Conservation (phyloP, 1,139 yeast species). For the Diutina siamensis region DNA sequence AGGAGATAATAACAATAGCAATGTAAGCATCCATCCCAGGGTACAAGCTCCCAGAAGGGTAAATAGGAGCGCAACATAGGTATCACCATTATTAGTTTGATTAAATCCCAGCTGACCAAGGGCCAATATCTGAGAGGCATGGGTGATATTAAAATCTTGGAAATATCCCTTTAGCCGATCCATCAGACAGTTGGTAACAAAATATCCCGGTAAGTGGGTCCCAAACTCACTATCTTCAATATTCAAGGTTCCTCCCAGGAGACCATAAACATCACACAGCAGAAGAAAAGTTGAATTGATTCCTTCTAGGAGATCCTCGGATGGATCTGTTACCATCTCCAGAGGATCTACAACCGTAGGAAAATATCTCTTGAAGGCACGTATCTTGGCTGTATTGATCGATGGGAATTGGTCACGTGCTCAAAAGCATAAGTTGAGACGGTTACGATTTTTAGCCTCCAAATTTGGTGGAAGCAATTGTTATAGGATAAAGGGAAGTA, state of each 20-base stretch:
- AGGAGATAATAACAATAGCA: constrained; percentile 34
- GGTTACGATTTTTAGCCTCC: too few relatives aligned
- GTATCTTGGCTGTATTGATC: neutral
- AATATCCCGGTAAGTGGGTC: constrained; percentile 29
- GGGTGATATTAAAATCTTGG: neutral
- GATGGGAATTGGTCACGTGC: neutral
- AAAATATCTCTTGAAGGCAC: neutral
- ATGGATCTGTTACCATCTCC: neutral
- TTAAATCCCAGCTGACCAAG: constrained; percentile 8
- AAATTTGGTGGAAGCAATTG: too few relatives aligned
- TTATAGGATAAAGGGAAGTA: too few relatives aligned
- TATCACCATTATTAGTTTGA: constrained; percentile 26
- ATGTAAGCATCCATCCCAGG: constrained; percentile 37
- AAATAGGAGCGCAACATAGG: constrained; percentile 33
- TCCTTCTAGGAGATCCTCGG: neutral
- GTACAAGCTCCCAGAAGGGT: constrained; percentile 30
- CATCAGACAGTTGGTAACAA: constrained; percentile 30
- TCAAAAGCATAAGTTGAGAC: neutral
- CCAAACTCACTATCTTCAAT: neutral
- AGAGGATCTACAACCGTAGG: neutral
- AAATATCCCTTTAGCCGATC: neutral
- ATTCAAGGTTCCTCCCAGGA: neutral
- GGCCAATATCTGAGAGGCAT: constrained; percentile 1
- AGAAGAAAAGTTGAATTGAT: neutral
- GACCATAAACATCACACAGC: constrained; percentile 5